A percentile compares a stretch with the other conserved stretches of the same genome.
Evolutionary conservation across 2,329 filamentous ascomycete genomes (phyloP).

Genomic region (Monosporascus sp.): DNA sequence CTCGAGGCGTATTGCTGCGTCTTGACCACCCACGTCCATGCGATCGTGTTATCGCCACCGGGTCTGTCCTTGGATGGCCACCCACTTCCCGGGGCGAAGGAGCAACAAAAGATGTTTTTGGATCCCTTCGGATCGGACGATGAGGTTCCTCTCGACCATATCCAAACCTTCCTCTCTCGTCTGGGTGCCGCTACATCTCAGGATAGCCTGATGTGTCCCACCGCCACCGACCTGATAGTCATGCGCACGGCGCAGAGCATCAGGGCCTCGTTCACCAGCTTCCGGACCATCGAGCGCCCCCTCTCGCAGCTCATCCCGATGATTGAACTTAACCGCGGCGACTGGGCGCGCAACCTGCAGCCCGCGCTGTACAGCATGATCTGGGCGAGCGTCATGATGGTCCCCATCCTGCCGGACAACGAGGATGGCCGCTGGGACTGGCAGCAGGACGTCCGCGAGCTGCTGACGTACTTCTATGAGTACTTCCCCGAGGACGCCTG

Average conservation of each 20-base stretch:
- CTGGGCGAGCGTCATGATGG: slow-evolving; percentile 64
- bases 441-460: slow-evolving; percentile 58
- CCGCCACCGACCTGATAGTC: slow-evolving; percentile 62
- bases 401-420: slow-evolving; percentile 33
- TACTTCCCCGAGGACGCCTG: slow-evolving; percentile 68
- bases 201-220: slow-evolving; percentile 57
- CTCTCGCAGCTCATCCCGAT: slow-evolving; percentile 33
- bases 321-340: slow-evolving; percentile 35
- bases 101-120: slow-evolving; percentile 65
- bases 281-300: slow-evolving; percentile 30
- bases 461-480: slow-evolving; percentile 60
- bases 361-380: slow-evolving; percentile 66
- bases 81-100: slow-evolving; percentile 28
- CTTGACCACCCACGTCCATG: slow-evolving; percentile 82
- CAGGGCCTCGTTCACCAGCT: slow-evolving; percentile 60
- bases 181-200: slow-evolving; percentile 38
- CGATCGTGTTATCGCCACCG: slow-evolving; percentile 61
- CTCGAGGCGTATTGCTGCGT: slow-evolving; percentile 74
- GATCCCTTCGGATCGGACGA: slow-evolving; percentile 71
- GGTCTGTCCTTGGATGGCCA: slow-evolving; percentile 57
- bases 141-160: slow-evolving; percentile 57
- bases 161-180: slow-evolving; percentile 55
- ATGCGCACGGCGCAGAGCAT: slow-evolving; percentile 79
- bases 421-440: slow-evolving; percentile 41
- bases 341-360: slow-evolving; percentile 52